Evolutionary conservation across 1,284 basidiomycete species (phyloP), one percentile per base, ranked within the genome.

Genomic region (Kalmanozyma brasiliensis): DNA sequence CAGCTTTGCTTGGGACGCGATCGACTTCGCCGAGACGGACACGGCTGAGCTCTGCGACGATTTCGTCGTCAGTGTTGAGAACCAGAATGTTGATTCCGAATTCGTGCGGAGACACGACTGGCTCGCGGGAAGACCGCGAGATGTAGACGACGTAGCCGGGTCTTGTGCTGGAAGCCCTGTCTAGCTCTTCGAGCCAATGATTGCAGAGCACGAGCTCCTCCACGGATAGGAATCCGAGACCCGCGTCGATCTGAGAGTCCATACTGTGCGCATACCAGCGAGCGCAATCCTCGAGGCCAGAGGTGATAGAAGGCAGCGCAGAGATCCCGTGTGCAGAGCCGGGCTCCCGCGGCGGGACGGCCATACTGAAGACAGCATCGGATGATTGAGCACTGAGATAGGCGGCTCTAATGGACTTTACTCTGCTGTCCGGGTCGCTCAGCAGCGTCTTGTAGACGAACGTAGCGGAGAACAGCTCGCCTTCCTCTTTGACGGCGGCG

Each of bases 371-470:
- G 10, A 59, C 43, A 10, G 35, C 55, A 8, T 65, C 62, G 6
- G 26, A 10, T 8, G 42, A 29, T 16, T 46, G 41, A 4, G 16
- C 13, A 3, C 23, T 16, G 22, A 51, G 16, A 24, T 49, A 17
- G 9, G 42, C 51, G 33, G 26, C 46, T 6, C 37, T 51, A 17
- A 65, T 51, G 16, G 37, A 45, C 30, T 16, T 40, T n/a, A 33
- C 13, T 17, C 22, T 16, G 13, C 20, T 33, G 13, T 47, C 33
- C 2, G 9, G 16, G 23, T 40, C 46, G 7, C n/a, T 20, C 9
- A 11, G 19, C 16, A 72, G 42, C 14, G 26, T 24, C 48, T 48
- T 55, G 45, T 67, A 60, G 33, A 62, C 26, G 10, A 67, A 37
- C 22, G 37, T 38, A 3, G 49, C 23, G 10, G 46, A 46, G 30